Evolutionary conservation across 495 filamentous ascomycete species (phyloP).

Genomic region (Podospora appendiculata): DNA sequence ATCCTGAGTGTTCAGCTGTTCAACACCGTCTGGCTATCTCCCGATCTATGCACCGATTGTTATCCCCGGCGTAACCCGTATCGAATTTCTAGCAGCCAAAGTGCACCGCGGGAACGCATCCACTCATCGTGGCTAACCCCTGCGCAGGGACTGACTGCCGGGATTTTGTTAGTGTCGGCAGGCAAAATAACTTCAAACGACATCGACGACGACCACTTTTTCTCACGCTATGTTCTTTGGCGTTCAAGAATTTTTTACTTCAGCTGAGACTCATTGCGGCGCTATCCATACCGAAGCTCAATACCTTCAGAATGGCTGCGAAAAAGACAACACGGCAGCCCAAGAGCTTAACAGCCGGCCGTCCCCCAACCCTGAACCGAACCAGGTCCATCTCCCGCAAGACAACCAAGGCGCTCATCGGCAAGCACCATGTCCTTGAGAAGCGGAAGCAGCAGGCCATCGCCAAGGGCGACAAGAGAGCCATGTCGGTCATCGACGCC

Average conservation of each 20-base stretch:
- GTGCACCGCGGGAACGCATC: no score
- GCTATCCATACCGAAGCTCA: not conserved
- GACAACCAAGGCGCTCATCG: slow-evolving; percentile 72
- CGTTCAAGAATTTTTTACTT: not conserved
- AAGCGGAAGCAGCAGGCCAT: slow-evolving; percentile 67
- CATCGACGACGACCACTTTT: not conserved
- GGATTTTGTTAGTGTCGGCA: not conserved
- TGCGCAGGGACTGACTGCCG: no score
- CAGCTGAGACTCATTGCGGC: no score
- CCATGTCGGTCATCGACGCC: slow-evolving; percentile 47
- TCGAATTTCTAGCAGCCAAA: no score
- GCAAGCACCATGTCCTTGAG: slow-evolving; percentile 73
- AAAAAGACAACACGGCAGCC: slow-evolving; percentile 28
- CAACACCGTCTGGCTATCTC: no score
- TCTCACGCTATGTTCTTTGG: not conserved
- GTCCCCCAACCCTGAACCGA: slow-evolving; percentile 51
- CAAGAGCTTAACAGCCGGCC: slow-evolving; percentile 56
- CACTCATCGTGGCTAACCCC: no score
- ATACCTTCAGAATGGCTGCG: slow-evolving; percentile 12
- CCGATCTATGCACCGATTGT: no score
- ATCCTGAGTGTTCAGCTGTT: no score
- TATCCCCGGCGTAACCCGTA: no score
- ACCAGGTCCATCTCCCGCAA: slow-evolving; percentile 64
- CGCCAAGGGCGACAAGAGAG: slow-evolving; percentile 49
- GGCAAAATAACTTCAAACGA: not conserved